phyloP scores from a whole-genome alignment of 2,329 filamentous ascomycete species.

The Colletotrichum tamarilloi region DNA sequence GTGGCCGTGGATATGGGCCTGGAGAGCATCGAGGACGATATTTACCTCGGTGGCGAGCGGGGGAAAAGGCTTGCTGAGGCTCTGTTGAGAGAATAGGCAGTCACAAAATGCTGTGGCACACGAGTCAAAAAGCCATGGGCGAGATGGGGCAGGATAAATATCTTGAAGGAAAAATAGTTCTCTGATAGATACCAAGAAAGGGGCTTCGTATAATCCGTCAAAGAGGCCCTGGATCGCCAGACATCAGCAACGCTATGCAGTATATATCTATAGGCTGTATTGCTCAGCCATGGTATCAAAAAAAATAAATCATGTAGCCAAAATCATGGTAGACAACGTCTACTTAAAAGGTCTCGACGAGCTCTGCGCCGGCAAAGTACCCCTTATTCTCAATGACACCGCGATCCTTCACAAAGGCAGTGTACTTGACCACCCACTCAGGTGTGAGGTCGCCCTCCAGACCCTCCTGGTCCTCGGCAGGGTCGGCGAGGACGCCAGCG shows the following conservation, averaged over 20 bases:
- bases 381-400: slow-evolving; percentile 99
- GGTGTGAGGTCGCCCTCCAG: slow-evolving; percentile 83
- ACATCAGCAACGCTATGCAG: slow-evolving; percentile 35
- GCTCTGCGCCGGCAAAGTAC: slow-evolving; percentile 89
- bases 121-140: not conserved
- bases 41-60: slow-evolving; percentile 70
- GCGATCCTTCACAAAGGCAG: slow-evolving; percentile 88
- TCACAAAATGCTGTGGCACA: not conserved
- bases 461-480: slow-evolving; percentile 62
- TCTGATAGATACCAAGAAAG: slow-evolving; percentile 25
- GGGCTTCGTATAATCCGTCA: slow-evolving; percentile 9
- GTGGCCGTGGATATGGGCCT: slow-evolving; percentile 81
- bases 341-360: slow-evolving; percentile 52
- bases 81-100: slow-evolving; percentile 39
- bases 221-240: slow-evolving; percentile 24
- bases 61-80: slow-evolving; percentile 62
- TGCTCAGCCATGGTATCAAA: slow-evolving; percentile 31
- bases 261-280: slow-evolving; percentile 29
- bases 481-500: slow-evolving; percentile 78
- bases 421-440: slow-evolving; percentile 97
- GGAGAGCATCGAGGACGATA: slow-evolving; percentile 67
- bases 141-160: not conserved
- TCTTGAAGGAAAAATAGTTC: slow-evolving; percentile 5
- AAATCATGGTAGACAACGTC: not conserved
- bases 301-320: slow-evolving; percentile 9